Evolutionary conservation across 352 stramenopile genomes (phyloP).

Genomic region (Aphanomyces cochlioides): DNA sequence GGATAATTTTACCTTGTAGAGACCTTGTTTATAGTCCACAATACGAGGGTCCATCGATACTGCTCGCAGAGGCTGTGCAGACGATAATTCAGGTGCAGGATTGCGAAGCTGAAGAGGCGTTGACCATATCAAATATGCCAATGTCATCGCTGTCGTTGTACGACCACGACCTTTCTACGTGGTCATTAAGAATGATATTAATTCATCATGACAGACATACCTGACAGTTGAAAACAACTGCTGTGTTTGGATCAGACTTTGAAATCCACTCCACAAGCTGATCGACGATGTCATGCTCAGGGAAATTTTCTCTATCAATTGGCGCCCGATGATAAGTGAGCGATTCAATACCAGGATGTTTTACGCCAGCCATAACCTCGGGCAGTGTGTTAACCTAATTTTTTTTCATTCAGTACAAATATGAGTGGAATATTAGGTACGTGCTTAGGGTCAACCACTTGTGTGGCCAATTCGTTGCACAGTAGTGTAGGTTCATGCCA

Average conservation of each 20-base stretch:
- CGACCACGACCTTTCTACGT: slow-evolving; percentile 76
- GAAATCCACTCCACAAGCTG: slow-evolving; percentile 56
- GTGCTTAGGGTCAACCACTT: slow-evolving; percentile 40
- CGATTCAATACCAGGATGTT: slow-evolving; percentile 41
- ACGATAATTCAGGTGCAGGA: no score
- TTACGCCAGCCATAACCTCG: slow-evolving; percentile 47
- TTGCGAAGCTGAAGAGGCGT: background rate
- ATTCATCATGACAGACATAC: slow-evolving; percentile 19
- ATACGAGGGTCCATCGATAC: slow-evolving; percentile 20
- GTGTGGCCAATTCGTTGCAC: slow-evolving; percentile 57
- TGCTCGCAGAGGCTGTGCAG: no score
- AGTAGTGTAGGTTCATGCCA: slow-evolving; percentile 65
- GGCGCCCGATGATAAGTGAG: slow-evolving; percentile 67
- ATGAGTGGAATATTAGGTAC: slow-evolving; percentile 6
- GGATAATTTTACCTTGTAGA: slow-evolving; percentile 22
- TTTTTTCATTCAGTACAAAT: background rate
- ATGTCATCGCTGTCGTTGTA: slow-evolving; percentile 73
- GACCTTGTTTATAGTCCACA: slow-evolving; percentile 18
- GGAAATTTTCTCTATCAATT: slow-evolving; percentile 78
- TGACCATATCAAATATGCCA: slow-evolving; percentile 58
- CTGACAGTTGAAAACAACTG: slow-evolving; percentile 85
- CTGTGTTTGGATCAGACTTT: slow-evolving; percentile 44
- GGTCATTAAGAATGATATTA: background rate
- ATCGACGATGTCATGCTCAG: slow-evolving; percentile 71
- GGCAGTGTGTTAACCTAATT: slow-evolving; percentile 52